Evolutionary conservation across 805 yeast genomes (phyloP).

Genomic region (Cyberlindnera nakhonratchasimensis): DNA sequence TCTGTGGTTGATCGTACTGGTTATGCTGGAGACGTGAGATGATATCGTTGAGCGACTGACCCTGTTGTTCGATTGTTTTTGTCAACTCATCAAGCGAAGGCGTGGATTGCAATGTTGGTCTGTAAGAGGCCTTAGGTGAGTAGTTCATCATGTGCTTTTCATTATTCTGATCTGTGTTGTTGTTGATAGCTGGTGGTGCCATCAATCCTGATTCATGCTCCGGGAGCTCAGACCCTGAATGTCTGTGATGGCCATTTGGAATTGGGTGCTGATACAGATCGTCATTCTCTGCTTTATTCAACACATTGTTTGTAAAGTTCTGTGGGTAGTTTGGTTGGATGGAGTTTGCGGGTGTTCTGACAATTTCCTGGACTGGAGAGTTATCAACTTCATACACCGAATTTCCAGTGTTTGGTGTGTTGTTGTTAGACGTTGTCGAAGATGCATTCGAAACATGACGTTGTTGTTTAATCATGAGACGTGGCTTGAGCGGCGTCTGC

Average conservation of each 20-base stretch:
- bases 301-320: not conserved
- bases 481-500: constrained; percentile 13
- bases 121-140: not conserved
- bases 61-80: constrained; percentile 27
- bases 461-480: constrained; percentile 21
- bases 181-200: not conserved
- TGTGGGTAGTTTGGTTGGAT: constrained; percentile 2
- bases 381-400: constrained; percentile 10
- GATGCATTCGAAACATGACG: constrained; percentile 17
- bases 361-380: constrained; percentile 25
- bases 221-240: too few relatives aligned
- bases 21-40: constrained; percentile 19
- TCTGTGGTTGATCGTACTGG: constrained; percentile 12
- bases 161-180: not conserved
- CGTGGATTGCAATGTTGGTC: constrained; percentile 4
- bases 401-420: constrained; percentile 2
- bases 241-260: too few relatives aligned
- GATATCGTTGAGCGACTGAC: constrained; percentile 26
- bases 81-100: constrained; percentile 21
- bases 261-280: constrained; percentile 3
- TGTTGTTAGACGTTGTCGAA: constrained; percentile 4
- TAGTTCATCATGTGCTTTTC: not conserved
- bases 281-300: constrained; percentile 3
- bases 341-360: constrained; percentile 16
- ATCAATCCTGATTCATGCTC: not conserved